These are phyloP conservation scores for Olyra latifolia DNA, from an alignment of 176 grass and related monocot genomes.

Conservation along the genomic window DNA sequence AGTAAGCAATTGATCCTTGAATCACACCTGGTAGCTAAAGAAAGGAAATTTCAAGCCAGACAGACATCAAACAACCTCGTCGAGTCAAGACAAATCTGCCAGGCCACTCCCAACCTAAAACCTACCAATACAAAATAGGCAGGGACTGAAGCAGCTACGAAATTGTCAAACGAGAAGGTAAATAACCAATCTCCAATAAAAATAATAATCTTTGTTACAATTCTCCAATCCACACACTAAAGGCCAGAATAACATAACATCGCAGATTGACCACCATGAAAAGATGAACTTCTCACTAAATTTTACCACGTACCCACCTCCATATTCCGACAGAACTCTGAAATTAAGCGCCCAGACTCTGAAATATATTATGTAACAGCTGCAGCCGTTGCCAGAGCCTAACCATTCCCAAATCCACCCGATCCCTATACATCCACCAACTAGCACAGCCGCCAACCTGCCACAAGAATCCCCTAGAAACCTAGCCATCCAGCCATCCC, in stretches of 20 bases:
- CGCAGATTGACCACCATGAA: neutral
- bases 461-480: neutral
- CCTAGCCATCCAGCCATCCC: neutral
- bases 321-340: neutral
- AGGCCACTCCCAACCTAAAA: neutral
- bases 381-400: neutral
- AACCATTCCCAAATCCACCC: neutral
- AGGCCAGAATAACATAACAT: neutral
- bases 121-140: neutral
- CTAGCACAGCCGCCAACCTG: neutral
- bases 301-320: neutral
- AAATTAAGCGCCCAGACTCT: conserved; percentile 28
- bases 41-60: neutral
- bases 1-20: neutral
- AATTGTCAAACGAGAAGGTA: neutral
- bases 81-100: neutral
- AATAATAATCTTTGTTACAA: neutral
- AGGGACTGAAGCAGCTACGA: neutral
- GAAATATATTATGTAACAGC: too few relatives aligned
- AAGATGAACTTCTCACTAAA: neutral
- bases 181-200: neutral
- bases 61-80: conserved; percentile 1
- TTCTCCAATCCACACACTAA: conserved; percentile 8
- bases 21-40: neutral
- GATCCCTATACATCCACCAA: neutral